Conservation (phyloP, 192 early-diverging fungal genomes). For the Backusella luteola region DNA sequence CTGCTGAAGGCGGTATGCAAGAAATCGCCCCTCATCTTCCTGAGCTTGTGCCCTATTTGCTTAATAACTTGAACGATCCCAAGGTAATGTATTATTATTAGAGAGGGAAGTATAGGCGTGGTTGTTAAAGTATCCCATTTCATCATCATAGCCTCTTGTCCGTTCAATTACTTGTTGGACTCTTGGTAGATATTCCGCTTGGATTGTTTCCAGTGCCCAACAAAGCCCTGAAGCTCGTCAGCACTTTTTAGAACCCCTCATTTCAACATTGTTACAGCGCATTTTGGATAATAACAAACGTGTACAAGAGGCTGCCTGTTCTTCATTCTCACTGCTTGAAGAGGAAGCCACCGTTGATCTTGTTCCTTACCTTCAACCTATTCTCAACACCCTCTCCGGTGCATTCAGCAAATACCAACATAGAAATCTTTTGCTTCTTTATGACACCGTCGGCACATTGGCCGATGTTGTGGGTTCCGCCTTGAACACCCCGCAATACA, state of each 20-base stretch:
- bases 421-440: slow-evolving; percentile 94
- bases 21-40: slow-evolving; percentile 91
- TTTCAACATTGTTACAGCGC: slow-evolving; percentile 71
- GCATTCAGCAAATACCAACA: slow-evolving; percentile 93
- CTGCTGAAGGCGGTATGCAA: slow-evolving; percentile 91
- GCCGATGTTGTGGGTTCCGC: slow-evolving; percentile 87
- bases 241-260: slow-evolving; percentile 82
- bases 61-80: slow-evolving; percentile 74
- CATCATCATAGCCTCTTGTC: slow-evolving; percentile 70
- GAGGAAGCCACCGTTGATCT: slow-evolving; percentile 84
- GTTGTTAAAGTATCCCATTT: not conserved
- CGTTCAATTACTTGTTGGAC: slow-evolving; percentile 99
- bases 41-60: slow-evolving; percentile 82
- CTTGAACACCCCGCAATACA: slow-evolving; percentile 79
- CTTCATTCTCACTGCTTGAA: slow-evolving; percentile 93
- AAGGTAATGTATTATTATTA: slow-evolving; percentile 50
- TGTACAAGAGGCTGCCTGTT: slow-evolving; percentile 97
- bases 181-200: slow-evolving; percentile 75
- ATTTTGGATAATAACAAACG: slow-evolving; percentile 96
- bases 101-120: not conserved
- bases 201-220: slow-evolving; percentile 19
- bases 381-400: slow-evolving; percentile 76
- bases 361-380: slow-evolving; percentile 85
- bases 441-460: slow-evolving; percentile 97
- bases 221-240: slow-evolving; percentile 35